Evolutionary conservation across 2,329 filamentous ascomycete species (phyloP).

Genomic region (Xylaria sp.): DNA sequence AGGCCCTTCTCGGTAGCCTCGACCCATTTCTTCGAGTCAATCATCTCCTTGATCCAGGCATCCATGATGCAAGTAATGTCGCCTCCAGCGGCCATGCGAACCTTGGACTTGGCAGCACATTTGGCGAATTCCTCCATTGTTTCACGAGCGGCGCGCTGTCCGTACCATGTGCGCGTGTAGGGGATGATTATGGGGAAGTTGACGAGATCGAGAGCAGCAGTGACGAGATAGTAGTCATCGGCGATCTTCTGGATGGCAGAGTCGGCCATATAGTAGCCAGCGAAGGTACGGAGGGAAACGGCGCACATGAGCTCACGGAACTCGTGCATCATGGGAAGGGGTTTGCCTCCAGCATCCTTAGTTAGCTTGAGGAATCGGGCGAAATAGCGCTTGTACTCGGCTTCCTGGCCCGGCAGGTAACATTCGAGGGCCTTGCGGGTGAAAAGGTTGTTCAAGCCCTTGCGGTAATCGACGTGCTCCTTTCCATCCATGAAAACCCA

Average conservation of each 20-base stretch:
- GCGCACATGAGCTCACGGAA: conserved; percentile 96
- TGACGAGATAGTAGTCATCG: conserved; percentile 96
- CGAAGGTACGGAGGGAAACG: conserved; percentile 94
- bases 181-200: conserved; percentile 98
- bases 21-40: conserved; percentile 82
- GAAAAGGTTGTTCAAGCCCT: conserved; percentile 93
- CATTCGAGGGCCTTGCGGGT: conserved; percentile 85
- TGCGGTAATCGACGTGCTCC: conserved; percentile 94
- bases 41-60: conserved; percentile 87
- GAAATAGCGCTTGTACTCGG: conserved; percentile 89
- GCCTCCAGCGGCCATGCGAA: conserved; percentile 87
- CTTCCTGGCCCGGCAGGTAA: conserved; percentile 92
- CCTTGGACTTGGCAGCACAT: conserved; percentile 92
- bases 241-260: conserved; percentile 92
- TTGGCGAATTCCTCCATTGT: conserved; percentile 87
- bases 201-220: conserved; percentile 92
- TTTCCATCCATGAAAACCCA: conserved; percentile 98
- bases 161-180: conserved; percentile 95
- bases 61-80: conserved; percentile 93
- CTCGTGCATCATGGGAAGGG: conserved; percentile 84
- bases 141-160: conserved; percentile 94
- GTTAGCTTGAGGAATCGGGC: conserved; percentile 78
- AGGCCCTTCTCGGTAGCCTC: conserved; percentile 77
- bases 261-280: conserved; percentile 92
- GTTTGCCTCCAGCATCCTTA: conserved; percentile 72